phyloP scores from a whole-genome alignment of 129 eudicot genomes.

The Smallanthus sonchifolius region DNA sequence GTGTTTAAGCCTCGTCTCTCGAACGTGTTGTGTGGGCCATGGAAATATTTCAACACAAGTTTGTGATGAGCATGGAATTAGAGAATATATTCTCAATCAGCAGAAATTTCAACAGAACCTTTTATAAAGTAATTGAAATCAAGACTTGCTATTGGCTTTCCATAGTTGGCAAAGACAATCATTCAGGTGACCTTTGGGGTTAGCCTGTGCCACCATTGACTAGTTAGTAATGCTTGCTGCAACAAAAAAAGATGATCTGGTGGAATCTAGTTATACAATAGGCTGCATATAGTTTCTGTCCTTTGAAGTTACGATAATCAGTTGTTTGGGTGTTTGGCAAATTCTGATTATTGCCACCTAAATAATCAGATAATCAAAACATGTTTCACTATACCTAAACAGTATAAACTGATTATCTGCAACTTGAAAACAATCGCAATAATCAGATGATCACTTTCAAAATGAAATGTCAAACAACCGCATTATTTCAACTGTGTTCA shows the following conservation, averaged over 20 bases:
- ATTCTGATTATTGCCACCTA: neutral
- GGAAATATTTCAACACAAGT: slow-evolving; percentile 17
- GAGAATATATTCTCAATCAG: slow-evolving; percentile 31
- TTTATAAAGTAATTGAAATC: slow-evolving; percentile 18
- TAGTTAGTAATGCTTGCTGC: neutral
- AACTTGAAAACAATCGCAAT: neutral
- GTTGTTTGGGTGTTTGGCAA: neutral
- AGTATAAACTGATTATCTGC: neutral
- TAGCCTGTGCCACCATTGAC: neutral
- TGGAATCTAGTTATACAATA: neutral
- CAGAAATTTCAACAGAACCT: slow-evolving; percentile 22
- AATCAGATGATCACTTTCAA: neutral
- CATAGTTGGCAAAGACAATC: slow-evolving; percentile 12
- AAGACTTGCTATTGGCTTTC: slow-evolving; percentile 20
- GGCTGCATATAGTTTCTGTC: neutral
- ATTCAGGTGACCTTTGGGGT: slow-evolving; percentile 11
- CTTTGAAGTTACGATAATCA: neutral
- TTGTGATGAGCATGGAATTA: slow-evolving; percentile 1
- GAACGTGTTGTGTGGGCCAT: neutral
- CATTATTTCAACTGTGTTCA: neutral
- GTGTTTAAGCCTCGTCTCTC: neutral
- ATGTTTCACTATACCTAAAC: neutral
- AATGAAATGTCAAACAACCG: neutral
- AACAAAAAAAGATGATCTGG: neutral
- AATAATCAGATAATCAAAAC: neutral